Evolutionary conservation across 495 filamentous ascomycete genomes (phyloP).

Genomic region (Xylaria cubensis): DNA sequence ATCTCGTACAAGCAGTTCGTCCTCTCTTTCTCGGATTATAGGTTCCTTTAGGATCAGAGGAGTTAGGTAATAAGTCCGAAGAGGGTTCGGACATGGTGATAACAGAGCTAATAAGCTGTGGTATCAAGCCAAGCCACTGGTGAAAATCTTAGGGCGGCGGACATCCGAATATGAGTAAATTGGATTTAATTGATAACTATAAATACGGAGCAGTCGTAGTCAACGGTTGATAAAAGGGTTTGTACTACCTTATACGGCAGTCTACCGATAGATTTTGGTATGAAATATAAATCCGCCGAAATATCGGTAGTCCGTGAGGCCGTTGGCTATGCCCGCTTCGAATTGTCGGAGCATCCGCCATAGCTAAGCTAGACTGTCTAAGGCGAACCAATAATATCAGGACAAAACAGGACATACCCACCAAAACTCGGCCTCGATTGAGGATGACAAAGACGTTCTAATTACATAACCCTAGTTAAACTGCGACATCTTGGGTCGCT

Average conservation of each 20-base stretch:
- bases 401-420: neutral
- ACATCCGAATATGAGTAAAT: slow-evolving; percentile 13
- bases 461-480: too few species aligned
- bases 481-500: too few species aligned
- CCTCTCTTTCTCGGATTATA: slow-evolving; percentile 55
- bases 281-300: slow-evolving; percentile 16
- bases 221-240: neutral
- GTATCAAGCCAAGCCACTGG: neutral
- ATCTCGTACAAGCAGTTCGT: slow-evolving; percentile 59
- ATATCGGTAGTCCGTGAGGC: slow-evolving; percentile 22
- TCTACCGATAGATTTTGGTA: neutral
- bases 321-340: slow-evolving; percentile 5
- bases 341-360: slow-evolving; percentile 20
- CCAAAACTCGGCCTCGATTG: neutral
- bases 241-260: slow-evolving; percentile 14
- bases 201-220: neutral
- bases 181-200: neutral
- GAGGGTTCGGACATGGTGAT: slow-evolving; percentile 18
- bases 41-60: slow-evolving; percentile 17
- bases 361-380: slow-evolving; percentile 4
- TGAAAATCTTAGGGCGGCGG: slow-evolving; percentile 7
- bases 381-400: neutral
- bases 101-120: neutral
- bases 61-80: neutral
- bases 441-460: neutral